Conservation (phyloP, 1,284 basidiomycete genomes). For the Ceratobasidium sp. region DNA sequence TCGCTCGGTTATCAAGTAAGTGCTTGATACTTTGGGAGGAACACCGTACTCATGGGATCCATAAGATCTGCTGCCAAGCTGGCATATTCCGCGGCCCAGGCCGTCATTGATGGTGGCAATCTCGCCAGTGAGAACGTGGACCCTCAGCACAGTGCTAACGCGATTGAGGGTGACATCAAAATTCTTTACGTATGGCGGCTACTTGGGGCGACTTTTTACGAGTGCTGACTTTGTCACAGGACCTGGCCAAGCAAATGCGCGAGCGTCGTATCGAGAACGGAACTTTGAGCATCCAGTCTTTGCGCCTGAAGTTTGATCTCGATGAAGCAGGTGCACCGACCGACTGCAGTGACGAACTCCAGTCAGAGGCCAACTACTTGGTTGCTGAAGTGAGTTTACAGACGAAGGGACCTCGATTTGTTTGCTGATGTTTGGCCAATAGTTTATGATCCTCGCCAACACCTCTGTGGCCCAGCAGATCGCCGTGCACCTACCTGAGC, state of each 20-base stretch:
- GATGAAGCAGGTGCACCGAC: slow-evolving; percentile 86
- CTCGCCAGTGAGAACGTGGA: slow-evolving; percentile 67
- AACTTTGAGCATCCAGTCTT: slow-evolving; percentile 79
- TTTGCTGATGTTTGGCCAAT: slow-evolving; percentile 17
- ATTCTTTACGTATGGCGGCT: slow-evolving; percentile 64
- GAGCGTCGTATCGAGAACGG: slow-evolving; percentile 84
- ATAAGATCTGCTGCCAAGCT: slow-evolving; percentile 86
- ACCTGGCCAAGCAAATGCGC: slow-evolving; percentile 79
- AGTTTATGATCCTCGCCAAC: slow-evolving; percentile 97
- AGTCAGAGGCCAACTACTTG: slow-evolving; percentile 80
- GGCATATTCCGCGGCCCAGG: slow-evolving; percentile 84
- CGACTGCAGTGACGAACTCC: slow-evolving; percentile 78
- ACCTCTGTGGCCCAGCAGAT: slow-evolving; percentile 92
- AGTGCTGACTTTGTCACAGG: slow-evolving; percentile 52
- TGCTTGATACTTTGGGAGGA: slow-evolving; percentile 36
- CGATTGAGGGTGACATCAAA: slow-evolving; percentile 83
- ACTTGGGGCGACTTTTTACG: background rate
- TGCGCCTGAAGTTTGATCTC: slow-evolving; percentile 82
- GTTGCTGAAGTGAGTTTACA: slow-evolving; percentile 82
- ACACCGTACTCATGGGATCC: background rate
- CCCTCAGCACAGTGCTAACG: slow-evolving; percentile 65
- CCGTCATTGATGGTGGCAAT: slow-evolving; percentile 79
- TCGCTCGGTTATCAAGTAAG: slow-evolving; percentile 89
- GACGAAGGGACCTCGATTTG: slow-evolving; percentile 43
- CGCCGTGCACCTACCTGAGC: slow-evolving; percentile 93